Conservation (phyloP, 495 filamentous ascomycete genomes). For the Neurospora sp. region DNA sequence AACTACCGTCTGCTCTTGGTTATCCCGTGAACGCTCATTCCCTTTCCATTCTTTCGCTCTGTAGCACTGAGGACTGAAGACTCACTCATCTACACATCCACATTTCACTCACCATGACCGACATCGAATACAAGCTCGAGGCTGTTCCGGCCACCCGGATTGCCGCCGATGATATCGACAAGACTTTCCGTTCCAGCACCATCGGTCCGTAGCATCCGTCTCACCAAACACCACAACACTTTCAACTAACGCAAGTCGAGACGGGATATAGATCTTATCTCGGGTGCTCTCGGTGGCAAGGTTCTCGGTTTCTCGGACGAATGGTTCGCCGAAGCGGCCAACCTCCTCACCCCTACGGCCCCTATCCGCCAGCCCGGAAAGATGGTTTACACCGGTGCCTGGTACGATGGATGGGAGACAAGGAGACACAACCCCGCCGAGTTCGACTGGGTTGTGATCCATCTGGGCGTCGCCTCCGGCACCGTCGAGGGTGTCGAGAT, state of each 20-base stretch:
- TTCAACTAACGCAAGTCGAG: not conserved
- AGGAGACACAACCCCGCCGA: slow-evolving; percentile 69
- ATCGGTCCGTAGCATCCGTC: slow-evolving; percentile 45
- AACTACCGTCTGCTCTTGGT: not conserved
- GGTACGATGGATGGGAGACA: slow-evolving; percentile 97
- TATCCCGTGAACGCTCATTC: not conserved
- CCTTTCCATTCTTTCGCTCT: not conserved
- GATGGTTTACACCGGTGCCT: slow-evolving; percentile 77
- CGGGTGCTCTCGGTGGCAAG: slow-evolving; percentile 58
- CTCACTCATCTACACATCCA: not conserved
- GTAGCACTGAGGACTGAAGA: not conserved
- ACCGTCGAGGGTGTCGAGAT: slow-evolving; percentile 71
- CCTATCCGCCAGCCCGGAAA: slow-evolving; percentile 71
- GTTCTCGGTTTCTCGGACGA: slow-evolving; percentile 75
- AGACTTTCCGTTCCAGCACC: slow-evolving; percentile 56
- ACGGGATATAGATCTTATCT: slow-evolving; percentile 59
- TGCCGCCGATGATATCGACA: slow-evolving; percentile 52
- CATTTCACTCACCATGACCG: slow-evolving; percentile 12
- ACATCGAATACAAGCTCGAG: slow-evolving; percentile 36
- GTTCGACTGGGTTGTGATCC: slow-evolving; percentile 78
- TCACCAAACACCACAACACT: not conserved
- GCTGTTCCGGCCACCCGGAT: slow-evolving; percentile 37
- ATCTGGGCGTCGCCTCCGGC: slow-evolving; percentile 69
- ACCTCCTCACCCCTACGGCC: slow-evolving; percentile 64
- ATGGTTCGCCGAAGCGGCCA: slow-evolving; percentile 77